Base-by-base conservation (phyloP, 1,139 yeast species). In the Kazachstania sp. region DNA sequence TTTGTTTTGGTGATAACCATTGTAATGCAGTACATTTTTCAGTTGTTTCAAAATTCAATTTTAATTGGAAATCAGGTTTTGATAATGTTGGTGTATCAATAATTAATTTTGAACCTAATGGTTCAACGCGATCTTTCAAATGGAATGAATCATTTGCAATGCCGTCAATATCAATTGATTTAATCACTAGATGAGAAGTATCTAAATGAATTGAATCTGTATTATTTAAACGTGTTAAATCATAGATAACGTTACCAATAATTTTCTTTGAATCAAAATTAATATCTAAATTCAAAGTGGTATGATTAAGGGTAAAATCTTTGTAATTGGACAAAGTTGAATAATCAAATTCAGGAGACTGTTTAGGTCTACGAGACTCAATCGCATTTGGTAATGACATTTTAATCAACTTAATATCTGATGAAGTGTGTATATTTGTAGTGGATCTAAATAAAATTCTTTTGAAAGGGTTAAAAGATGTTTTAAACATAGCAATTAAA, bases 11-110 rank as follows among this genome's bases (percentile, higher is more conserved):
- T 43, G 77, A 79, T 51, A 88, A 71, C 80, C 94, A 88, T 66
- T 88, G 96, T 54, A 87, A 70, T 1, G 95, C 96, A 2, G 95
- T 86, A 61, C 95, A 84, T 29, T 78, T 64, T 3, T 71, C 71
- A 2, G 95, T 87, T 43, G 96, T 87, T 50, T 74, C 69, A 57
- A 79, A 88, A 16, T 63, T 67, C 40, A 86, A 66, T 30, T 63
- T 56, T 30, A 87, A 63, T 6, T 56, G 52, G 37, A 74, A 49
- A 1, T 47, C 6, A n/a, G n/a, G n/a, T n/a, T 1, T 55, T 49
- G 50, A 1, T 49, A 3, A 18, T 8, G 7, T 1, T 51, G 46
- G 5, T 39, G 53, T 47, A 8, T 54, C 49, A 39, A 85, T 71
- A 18, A 68, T 64, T 54, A 86, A 67, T 7, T 83, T 73, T 2